Base-by-base conservation (phyloP, 345 rosid genomes). In the Syzygium grande region DNA sequence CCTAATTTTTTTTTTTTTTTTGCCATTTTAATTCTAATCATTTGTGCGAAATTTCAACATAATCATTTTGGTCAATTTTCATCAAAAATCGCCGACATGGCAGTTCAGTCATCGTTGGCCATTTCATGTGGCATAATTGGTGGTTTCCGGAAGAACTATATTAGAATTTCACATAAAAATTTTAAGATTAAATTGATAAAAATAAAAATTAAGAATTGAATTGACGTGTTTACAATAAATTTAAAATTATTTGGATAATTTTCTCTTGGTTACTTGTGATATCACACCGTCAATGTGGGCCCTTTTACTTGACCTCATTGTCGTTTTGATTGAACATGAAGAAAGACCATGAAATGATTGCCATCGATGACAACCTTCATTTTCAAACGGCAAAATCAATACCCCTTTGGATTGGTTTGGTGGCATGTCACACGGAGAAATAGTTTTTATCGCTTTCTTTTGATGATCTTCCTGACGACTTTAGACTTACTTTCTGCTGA, bases 11-110 rank as follows among this genome's bases (percentile, higher is more conserved):
- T 53, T 65, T 4, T 7, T 15, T 6, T 7, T 65, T 65, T 65
- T 30, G 5, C 1, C 3, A 30, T 16, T 30, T 30, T 65, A 34
- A 65, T 30, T 65, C 5, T 30, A 65, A 65, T 30, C 2, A 0
- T 65, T 16, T 65, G 5, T 65, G 11, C 1, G 1, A 30, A 29
- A 65, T 65, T 65, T 16, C 11, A 65, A 15, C 7, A 29, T 65
- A 29, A 4, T 65, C 0, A 7, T 65, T 65, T 0, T 17, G 2
- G 1, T 30, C 4, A 8, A 30, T 65, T 65, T 65, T 65, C 2
- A 0, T 30, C 0, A 3, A 1, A 17, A 65, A 30, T 65, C 0
- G 6, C 0, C 9, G 1, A 65, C 4, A 19, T 30, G 1, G 16
- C 0, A 3, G 9, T 30, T 1, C 4, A 7, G 3, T 65, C 17